Conservation (phyloP, 345 rosid genomes). For the Bruguiera gymnorhiza region DNA sequence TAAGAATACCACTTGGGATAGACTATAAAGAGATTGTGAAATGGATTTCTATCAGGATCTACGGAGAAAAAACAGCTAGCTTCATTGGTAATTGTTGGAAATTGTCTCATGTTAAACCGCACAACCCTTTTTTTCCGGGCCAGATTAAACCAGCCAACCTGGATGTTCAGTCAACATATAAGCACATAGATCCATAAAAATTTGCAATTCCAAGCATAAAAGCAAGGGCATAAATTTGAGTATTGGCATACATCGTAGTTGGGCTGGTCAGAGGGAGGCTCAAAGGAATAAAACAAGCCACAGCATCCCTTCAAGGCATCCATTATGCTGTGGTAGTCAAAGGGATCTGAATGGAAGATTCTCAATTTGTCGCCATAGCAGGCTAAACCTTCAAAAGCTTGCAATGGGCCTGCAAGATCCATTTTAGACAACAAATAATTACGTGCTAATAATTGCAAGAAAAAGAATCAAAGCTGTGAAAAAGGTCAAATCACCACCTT, state of each 20-base stretch:
- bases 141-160: too few species aligned
- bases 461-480: too few species aligned
- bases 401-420: constrained; percentile 21
- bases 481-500: too few species aligned
- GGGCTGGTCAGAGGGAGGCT: constrained; percentile 47
- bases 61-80: too few species aligned
- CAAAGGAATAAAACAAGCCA: constrained; percentile 56
- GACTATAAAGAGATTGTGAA: too few species aligned
- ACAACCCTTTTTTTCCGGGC: too few species aligned
- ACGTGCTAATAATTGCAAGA: too few species aligned
- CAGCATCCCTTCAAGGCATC: constrained; percentile 54
- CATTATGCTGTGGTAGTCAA: constrained; percentile 56
- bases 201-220: not conserved
- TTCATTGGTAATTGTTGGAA: too few species aligned
- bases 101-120: too few species aligned
- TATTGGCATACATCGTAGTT: constrained; percentile 43
- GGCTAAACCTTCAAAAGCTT: constrained; percentile 15
- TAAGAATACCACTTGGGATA: too few species aligned
- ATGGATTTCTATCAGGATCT: too few species aligned
- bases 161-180: not conserved
- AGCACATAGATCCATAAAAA: not conserved
- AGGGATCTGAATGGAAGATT: constrained; percentile 49
- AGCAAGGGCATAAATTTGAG: not conserved
- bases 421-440: too few species aligned
- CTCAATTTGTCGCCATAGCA: constrained; percentile 35